These are phyloP conservation scores for Paramecium sexaurelia DNA, from an alignment of 73 alveolate genomes.

Conservation along the genomic window DNA sequence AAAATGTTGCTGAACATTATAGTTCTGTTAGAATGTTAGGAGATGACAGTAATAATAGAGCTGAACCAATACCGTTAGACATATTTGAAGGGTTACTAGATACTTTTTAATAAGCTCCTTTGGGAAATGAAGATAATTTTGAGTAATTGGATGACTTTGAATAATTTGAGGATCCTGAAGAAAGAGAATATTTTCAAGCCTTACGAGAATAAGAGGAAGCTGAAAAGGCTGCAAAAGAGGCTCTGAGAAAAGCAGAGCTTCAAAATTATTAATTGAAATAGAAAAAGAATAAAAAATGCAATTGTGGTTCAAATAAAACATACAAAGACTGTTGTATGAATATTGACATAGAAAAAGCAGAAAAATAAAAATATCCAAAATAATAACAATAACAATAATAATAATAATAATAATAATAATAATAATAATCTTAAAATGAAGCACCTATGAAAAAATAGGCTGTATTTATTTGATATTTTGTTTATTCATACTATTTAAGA, in stretches of 20 bases:
- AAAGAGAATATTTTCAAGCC: conserved; percentile 36
- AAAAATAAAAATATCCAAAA: not conserved
- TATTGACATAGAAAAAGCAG: conserved; percentile 9
- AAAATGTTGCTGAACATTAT: conserved; percentile 67
- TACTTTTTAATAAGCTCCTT: conserved; percentile 24
- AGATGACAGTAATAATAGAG: conserved; percentile 50
- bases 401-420: not conserved
- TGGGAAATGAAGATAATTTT: not conserved
- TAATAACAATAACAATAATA: not conserved
- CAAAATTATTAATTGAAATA: conserved; percentile 12
- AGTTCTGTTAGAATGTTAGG: conserved; percentile 67
- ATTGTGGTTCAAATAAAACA: conserved; percentile 66
- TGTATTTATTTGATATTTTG: conserved; percentile 54
- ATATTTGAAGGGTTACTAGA: conserved; percentile 52
- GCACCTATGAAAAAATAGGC: conserved; percentile 3
- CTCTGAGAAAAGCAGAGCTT: not conserved
- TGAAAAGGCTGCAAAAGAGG: not conserved
- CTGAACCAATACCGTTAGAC: conserved; percentile 43
- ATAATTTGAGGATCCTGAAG: conserved; percentile 13
- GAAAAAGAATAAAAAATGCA: conserved; percentile 57
- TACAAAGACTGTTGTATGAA: conserved; percentile 66
- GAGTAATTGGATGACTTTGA: not conserved
- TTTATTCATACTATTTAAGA: not conserved
- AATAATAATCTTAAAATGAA: not conserved
- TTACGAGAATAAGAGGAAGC: not conserved